Conservation (phyloP, 1,139 yeast species). For the Ogataea hybrid region DNA sequence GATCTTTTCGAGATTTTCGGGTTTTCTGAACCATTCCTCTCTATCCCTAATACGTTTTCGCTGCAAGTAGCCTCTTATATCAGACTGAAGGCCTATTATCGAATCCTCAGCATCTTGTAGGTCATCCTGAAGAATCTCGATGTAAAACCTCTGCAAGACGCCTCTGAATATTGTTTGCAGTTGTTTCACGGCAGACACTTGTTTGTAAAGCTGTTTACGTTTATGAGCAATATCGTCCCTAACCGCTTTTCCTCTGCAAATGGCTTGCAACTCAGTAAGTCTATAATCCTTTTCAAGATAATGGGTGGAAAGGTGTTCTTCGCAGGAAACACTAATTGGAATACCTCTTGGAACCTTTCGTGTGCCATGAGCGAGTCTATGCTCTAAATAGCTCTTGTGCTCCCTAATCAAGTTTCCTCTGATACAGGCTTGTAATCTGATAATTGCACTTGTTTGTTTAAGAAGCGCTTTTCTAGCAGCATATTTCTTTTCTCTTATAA, state of each 20-base stretch:
- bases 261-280: slow-evolving; percentile 43
- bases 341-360: neutral
- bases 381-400: neutral
- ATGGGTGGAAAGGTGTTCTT: slow-evolving; percentile 37
- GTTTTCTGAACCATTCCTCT: slow-evolving; percentile 47
- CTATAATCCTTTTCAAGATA: slow-evolving; percentile 36
- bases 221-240: slow-evolving; percentile 33
- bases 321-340: slow-evolving; percentile 5
- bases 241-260: slow-evolving; percentile 43
- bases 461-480: slow-evolving; percentile 19
- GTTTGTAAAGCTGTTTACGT: slow-evolving; percentile 30
- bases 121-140: slow-evolving; percentile 51
- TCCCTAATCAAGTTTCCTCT: slow-evolving; percentile 30
- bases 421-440: slow-evolving; percentile 31
- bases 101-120: slow-evolving; percentile 42
- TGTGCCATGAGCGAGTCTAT: neutral
- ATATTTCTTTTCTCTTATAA: slow-evolving; percentile 22
- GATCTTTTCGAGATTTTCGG: slow-evolving; percentile 52
- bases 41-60: slow-evolving; percentile 41
- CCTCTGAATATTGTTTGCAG: slow-evolving; percentile 46
- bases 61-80: slow-evolving; percentile 43
- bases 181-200: slow-evolving; percentile 29
- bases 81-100: slow-evolving; percentile 49
- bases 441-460: slow-evolving; percentile 21
- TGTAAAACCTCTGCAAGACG: slow-evolving; percentile 48